These are phyloP conservation scores for Boletus mariae DNA, from an alignment of 1,284 basidiomycete species.

Conservation along the genomic window DNA sequence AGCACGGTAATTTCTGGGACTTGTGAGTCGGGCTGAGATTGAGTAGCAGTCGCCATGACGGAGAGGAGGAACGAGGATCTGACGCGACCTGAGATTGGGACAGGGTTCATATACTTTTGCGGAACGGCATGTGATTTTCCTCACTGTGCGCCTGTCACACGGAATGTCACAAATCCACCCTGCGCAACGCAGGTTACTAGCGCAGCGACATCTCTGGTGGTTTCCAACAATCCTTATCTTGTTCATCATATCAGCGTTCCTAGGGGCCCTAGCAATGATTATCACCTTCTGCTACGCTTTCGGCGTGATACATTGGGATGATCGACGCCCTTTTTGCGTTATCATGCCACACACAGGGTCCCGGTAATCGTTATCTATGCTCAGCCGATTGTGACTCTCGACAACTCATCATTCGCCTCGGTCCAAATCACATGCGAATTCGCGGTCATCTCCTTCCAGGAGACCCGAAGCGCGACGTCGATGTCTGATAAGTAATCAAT, in stretches of 20 bases:
- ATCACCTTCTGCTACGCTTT: too few species aligned
- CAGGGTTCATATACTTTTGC: conserved; percentile 30
- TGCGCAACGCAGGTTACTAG: background rate
- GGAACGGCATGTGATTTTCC: conserved; percentile 25
- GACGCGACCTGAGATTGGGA: conserved; percentile 11
- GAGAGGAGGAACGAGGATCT: conserved; percentile 5
- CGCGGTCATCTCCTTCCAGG: background rate
- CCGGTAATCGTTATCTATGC: too few species aligned
- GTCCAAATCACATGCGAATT: background rate
- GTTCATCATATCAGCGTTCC: too few species aligned
- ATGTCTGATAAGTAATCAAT: background rate
- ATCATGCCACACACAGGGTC: too few species aligned
- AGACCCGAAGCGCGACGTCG: background rate
- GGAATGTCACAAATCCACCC: conserved; percentile 15
- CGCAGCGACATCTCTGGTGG: background rate
- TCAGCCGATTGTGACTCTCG: too few species aligned
- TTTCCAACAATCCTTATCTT: too few species aligned
- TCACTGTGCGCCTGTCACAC: conserved; percentile 20
- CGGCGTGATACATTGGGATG: too few species aligned
- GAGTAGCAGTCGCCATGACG: conserved; percentile 42
- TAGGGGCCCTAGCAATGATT: too few species aligned
- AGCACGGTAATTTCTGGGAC: conserved; percentile 58
- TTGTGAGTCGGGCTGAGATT: conserved; percentile 34
- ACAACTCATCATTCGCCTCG: too few species aligned
- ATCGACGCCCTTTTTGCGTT: too few species aligned